Evolutionary conservation across 768 basidiomycete genomes (phyloP).

Genomic region (Boletus subparvulus): DNA sequence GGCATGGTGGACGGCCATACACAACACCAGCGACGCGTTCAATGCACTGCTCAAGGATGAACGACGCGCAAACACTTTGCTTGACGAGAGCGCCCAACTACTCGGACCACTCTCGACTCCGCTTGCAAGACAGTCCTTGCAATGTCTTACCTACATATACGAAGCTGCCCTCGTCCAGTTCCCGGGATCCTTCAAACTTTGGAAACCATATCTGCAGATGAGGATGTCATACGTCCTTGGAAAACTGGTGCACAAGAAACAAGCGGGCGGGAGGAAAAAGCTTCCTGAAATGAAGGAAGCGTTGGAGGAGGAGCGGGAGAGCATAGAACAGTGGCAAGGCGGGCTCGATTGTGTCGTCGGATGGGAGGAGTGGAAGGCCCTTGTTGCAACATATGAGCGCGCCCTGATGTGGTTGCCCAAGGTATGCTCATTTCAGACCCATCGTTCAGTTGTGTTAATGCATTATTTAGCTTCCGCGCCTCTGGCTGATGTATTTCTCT

Average conservation of each 20-base stretch:
- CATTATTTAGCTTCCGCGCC: slow-evolving; percentile 69
- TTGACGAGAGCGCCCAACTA: slow-evolving; percentile 52
- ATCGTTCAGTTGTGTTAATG: slow-evolving; percentile 3
- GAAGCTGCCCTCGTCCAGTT: slow-evolving; percentile 88
- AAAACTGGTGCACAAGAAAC: slow-evolving; percentile 65
- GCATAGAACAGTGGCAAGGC: slow-evolving; percentile 81
- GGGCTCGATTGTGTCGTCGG: slow-evolving; percentile 88
- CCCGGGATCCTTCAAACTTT: slow-evolving; percentile 89
- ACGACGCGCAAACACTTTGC: slow-evolving; percentile 40
- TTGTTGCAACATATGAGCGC: slow-evolving; percentile 87
- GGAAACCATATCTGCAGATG: slow-evolving; percentile 88
- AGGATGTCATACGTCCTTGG: slow-evolving; percentile 88
- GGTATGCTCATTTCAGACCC: slow-evolving; percentile 42
- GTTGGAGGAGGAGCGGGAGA: slow-evolving; percentile 79
- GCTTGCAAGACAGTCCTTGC: slow-evolving; percentile 70
- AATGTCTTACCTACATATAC: slow-evolving; percentile 88
- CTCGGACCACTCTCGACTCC: slow-evolving; percentile 81
- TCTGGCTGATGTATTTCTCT: slow-evolving; percentile 93
- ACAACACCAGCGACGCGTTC: slow-evolving; percentile 67
- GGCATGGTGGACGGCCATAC: slow-evolving; percentile 90
- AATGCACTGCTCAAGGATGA: slow-evolving; percentile 57
- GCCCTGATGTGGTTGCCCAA: slow-evolving; percentile 93
- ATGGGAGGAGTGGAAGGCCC: slow-evolving; percentile 91
- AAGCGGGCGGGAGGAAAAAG: slow-evolving; percentile 87
- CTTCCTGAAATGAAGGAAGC: slow-evolving; percentile 89